Percentiles rank a stretch among this genome's conserved stretches.
These are phyloP conservation scores for Xylaria sp. DNA, from an alignment of 2,329 filamentous ascomycete genomes.

Conservation along the genomic window DNA sequence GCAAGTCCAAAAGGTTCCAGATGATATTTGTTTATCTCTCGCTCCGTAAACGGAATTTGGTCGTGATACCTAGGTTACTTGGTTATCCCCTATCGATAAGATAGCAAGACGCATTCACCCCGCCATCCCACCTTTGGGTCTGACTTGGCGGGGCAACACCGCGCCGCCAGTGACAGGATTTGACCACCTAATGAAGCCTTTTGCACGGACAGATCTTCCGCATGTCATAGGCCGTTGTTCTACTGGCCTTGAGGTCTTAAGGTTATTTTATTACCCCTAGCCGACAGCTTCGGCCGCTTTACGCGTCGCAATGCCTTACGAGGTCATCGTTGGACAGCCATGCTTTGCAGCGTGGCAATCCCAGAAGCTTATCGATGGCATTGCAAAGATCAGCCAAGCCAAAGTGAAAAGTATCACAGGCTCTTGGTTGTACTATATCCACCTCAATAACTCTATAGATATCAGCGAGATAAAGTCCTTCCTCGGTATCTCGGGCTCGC, in stretches of 20 bases:
- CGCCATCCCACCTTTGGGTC: conserved; percentile 33
- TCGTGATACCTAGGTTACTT: no score
- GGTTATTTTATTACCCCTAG: conserved; percentile 5
- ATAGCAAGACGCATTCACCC: conserved; percentile 23
- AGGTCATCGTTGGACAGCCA: conserved; percentile 51
- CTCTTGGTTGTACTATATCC: conserved; percentile 73
- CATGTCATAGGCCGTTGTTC: conserved; percentile 17
- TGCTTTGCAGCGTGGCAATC: conserved; percentile 62
- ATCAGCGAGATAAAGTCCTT: conserved; percentile 48
- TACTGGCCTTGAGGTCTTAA: conserved; percentile 25
- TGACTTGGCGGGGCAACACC: conserved; percentile 32
- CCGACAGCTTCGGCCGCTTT: conserved; percentile 6
- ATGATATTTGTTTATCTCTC: background rate
- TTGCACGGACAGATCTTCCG: background rate
- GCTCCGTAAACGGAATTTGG: conserved; percentile 19
- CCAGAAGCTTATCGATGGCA: conserved; percentile 56
- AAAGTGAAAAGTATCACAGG: conserved; percentile 62
- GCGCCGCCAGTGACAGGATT: background rate
- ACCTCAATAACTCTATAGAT: conserved; percentile 61
- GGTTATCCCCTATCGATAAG: conserved; percentile 34
- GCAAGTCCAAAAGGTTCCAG: no score
- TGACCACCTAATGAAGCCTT: conserved; percentile 7
- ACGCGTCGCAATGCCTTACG: conserved; percentile 41
- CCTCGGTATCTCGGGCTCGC: conserved; percentile 41
- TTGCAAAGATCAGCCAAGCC: conserved; percentile 52